Base-by-base conservation (phyloP, 2,329 filamentous ascomycete species). In the Ceratocystis albifundus region DNA sequence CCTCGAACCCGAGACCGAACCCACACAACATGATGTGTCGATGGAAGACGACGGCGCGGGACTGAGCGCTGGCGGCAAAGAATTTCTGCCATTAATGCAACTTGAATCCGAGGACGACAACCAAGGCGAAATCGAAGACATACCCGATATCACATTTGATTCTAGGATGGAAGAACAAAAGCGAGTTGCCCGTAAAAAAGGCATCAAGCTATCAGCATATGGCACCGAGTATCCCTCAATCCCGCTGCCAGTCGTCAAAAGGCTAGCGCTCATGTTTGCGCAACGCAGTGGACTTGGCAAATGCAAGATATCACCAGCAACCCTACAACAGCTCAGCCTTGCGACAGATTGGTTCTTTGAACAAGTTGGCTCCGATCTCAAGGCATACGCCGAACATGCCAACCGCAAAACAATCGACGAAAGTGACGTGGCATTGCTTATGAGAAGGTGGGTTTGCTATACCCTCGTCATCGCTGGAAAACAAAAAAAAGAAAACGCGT, bases 311-410 rank as follows among this genome's bases (percentile, higher is more conserved):
- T 85, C 81, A 67, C 84, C 88, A 59, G 89, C 94, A 64, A 86
- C 88, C 1, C 77, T 96, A 46, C 81, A 83, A 36, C 87, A 87
- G 3, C 84, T 96, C 65, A 85, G 87, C 71, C 87, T 90, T 73
- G 89, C 90, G 0, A 89, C 89, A 2, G 89, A 95, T 69, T 94
- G 90, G 88, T 96, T 91, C 75, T 96, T 96, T 74, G 90, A 95
- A 76, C 91, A 96, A 74, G 78, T 89, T 1, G 85, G 88, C 61
- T 88, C 91, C 68, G 90, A 96, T 72, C 76, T 96, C 65, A 83
- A 84, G 12, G 87, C 86, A 1, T 96, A 92, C 74, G 88, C 91
- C 20, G 81, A 84, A 68, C 91, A 96, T 74, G 90, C 88, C 4
- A 87, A 88, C 41, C 84, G 91, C 41, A 94, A 88, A 75, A 90